phyloP scores from a whole-genome alignment of 2,329 filamentous ascomycete species.

The Byssothecium circinans region DNA sequence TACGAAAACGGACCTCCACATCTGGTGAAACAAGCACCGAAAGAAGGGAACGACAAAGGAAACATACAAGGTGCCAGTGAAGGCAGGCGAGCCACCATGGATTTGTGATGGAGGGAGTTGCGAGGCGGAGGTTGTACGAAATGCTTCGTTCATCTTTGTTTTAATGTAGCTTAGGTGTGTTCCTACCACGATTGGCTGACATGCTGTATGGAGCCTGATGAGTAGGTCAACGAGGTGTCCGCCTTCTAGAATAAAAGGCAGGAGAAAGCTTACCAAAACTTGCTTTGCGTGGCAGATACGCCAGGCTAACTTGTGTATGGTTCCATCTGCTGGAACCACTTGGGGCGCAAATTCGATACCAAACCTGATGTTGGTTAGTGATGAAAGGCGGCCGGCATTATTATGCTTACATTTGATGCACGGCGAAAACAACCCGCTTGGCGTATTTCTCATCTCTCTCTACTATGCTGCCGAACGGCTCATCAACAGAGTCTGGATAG shows the following conservation, averaged over 20 bases:
- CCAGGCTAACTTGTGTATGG: constrained; percentile 88
- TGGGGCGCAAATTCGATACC: constrained; percentile 93
- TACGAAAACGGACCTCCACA: too few relatives aligned
- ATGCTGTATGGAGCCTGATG: constrained; percentile 53
- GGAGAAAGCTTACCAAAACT: constrained; percentile 69
- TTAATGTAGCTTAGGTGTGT: constrained; percentile 33
- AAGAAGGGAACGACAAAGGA: too few relatives aligned
- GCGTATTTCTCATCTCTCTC: constrained; percentile 89
- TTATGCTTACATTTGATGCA: constrained; percentile 77
- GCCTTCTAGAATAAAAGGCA: neutral
- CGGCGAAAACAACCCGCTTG: constrained; percentile 86
- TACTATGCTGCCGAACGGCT: constrained; percentile 81
- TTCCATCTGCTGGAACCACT: constrained; percentile 90
- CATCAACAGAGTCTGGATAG: constrained; percentile 76
- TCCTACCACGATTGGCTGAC: constrained; percentile 47
- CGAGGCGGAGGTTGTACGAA: too few relatives aligned
- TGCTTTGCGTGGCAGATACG: constrained; percentile 94
- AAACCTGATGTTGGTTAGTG: constrained; percentile 55
- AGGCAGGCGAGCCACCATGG: too few relatives aligned
- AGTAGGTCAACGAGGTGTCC: neutral
- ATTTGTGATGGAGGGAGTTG: too few relatives aligned
- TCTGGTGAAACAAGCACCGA: too few relatives aligned
- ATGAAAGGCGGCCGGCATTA: neutral
- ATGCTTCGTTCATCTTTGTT: neutral
- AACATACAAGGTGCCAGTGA: too few relatives aligned